Evolutionary conservation across 768 basidiomycete genomes (phyloP).

Genomic region (Naganishia friedmannii): DNA sequence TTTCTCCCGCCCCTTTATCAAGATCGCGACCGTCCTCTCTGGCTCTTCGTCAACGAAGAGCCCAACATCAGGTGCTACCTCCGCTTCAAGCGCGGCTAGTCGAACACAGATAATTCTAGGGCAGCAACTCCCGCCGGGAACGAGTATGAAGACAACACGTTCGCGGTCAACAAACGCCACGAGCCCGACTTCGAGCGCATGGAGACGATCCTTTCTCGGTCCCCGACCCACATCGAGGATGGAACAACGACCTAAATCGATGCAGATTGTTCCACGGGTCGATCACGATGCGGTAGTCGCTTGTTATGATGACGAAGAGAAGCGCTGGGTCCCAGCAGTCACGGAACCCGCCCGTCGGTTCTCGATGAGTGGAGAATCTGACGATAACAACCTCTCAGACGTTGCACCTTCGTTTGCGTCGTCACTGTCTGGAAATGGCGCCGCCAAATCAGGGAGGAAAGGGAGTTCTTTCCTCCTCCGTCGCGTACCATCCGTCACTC

Average conservation of each 20-base stretch:
- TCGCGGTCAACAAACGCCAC: slow-evolving; percentile 3
- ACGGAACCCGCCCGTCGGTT: slow-evolving; percentile 13
- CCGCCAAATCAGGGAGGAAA: slow-evolving; percentile 5
- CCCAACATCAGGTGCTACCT: slow-evolving; percentile 1
- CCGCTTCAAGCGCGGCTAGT: background rate
- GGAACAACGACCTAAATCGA: slow-evolving; percentile 15
- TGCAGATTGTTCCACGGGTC: background rate
- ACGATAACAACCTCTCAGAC: slow-evolving; percentile 18
- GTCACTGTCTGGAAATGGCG: slow-evolving; percentile 1
- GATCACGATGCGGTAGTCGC: background rate
- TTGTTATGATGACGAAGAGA: slow-evolving; percentile 9
- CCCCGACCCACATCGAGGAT: background rate
- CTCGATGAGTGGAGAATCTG: slow-evolving; percentile 21
- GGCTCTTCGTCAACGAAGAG: slow-evolving; percentile 3
- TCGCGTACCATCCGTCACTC: slow-evolving; percentile 1
- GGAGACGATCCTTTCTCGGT: slow-evolving; percentile 13
- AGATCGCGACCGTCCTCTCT: slow-evolving; percentile 9
- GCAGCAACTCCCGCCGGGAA: slow-evolving; percentile 1
- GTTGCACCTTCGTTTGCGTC: slow-evolving; percentile 16
- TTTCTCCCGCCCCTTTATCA: slow-evolving; percentile 14
- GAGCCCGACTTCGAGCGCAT: background rate
- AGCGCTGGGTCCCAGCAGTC: slow-evolving; percentile 1
- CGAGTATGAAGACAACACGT: slow-evolving; percentile 15
- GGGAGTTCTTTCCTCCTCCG: background rate
- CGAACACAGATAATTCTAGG: background rate